These are phyloP conservation scores for Pestalotiopsis sp. DNA, from an alignment of 2,329 filamentous ascomycete species.

Conservation along the genomic window DNA sequence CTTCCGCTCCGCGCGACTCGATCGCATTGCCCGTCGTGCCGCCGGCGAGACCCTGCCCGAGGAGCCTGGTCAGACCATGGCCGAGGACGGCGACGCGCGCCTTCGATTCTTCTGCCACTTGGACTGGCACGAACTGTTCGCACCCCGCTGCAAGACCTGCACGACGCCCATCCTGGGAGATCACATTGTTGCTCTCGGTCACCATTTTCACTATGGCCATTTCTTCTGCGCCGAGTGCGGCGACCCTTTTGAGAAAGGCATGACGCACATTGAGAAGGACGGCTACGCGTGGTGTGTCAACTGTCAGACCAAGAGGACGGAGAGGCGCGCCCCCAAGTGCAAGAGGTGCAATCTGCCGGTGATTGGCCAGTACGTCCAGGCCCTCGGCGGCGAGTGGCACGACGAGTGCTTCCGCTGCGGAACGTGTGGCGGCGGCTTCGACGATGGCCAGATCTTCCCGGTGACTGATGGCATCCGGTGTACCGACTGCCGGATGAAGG, in stretches of 20 bases:
- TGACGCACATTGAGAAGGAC: slow-evolving; percentile 85
- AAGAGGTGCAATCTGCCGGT: slow-evolving; percentile 81
- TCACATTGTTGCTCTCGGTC: slow-evolving; percentile 87
- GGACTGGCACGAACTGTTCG: slow-evolving; percentile 96
- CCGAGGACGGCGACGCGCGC: slow-evolving; percentile 71
- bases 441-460: slow-evolving; percentile 66
- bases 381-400: slow-evolving; percentile 92
- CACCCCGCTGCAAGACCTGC: slow-evolving; percentile 92
- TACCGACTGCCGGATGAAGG: slow-evolving; percentile 58
- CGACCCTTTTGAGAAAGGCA: slow-evolving; percentile 79
- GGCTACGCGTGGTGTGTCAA: slow-evolving; percentile 95
- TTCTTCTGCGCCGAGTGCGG: slow-evolving; percentile 99
- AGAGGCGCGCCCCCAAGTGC: slow-evolving; percentile 86
- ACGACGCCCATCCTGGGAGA: slow-evolving; percentile 95
- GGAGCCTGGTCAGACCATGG: slow-evolving; percentile 61
- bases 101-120: slow-evolving; percentile 94
- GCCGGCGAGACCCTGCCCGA: slow-evolving; percentile 61
- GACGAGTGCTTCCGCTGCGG: slow-evolving; percentile 85
- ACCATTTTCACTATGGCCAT: slow-evolving; percentile 96
- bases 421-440: slow-evolving; percentile 59
- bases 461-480: slow-evolving; percentile 59
- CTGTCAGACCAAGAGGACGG: slow-evolving; percentile 90
- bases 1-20: slow-evolving; percentile 69
- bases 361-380: slow-evolving; percentile 85
- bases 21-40: slow-evolving; percentile 66